Percentiles rank a stretch among this genome's conserved stretches.
phyloP scores from a whole-genome alignment of 2,329 filamentous ascomycete species.

The Calonectria leucothoes region DNA sequence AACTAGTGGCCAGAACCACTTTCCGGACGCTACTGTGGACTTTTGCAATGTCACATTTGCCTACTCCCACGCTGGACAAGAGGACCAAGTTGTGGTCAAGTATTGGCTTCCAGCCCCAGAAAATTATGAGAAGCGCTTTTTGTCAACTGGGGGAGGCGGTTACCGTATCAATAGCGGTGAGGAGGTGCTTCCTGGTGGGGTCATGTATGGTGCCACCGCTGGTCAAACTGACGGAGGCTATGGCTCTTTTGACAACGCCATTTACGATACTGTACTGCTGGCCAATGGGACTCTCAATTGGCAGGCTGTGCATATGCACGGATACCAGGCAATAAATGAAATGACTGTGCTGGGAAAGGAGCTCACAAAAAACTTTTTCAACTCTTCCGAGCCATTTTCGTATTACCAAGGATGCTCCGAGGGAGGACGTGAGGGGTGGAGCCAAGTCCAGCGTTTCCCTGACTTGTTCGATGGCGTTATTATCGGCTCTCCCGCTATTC shows the following conservation, averaged over 20 bases:
- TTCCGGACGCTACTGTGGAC: not conserved
- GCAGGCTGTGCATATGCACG: not conserved
- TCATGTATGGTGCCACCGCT: not conserved
- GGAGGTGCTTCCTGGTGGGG: not conserved
- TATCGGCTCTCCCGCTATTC: not conserved
- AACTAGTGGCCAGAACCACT: not conserved
- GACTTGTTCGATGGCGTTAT: not conserved
- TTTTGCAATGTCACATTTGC: not conserved
- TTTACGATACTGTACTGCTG: not conserved
- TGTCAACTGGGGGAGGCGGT: not conserved
- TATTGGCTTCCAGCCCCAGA: not conserved
- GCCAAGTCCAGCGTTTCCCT: not conserved
- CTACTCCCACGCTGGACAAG: not conserved
- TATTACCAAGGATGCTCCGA: constrained; percentile 1
- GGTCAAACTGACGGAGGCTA: not conserved
- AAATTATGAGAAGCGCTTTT: not conserved
- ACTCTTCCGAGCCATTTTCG: not conserved
- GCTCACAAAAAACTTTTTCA: not conserved
- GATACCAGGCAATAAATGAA: not conserved
- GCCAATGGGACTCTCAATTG: not conserved
- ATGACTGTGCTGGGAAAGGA: not conserved
- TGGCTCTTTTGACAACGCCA: not conserved
- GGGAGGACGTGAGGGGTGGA: not conserved
- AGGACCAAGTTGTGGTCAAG: not conserved
- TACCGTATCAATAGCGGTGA: not conserved